These are phyloP conservation scores for Novymonas esmeraldas DNA, from an alignment of 208 protist genomes.

Conservation along the genomic window DNA sequence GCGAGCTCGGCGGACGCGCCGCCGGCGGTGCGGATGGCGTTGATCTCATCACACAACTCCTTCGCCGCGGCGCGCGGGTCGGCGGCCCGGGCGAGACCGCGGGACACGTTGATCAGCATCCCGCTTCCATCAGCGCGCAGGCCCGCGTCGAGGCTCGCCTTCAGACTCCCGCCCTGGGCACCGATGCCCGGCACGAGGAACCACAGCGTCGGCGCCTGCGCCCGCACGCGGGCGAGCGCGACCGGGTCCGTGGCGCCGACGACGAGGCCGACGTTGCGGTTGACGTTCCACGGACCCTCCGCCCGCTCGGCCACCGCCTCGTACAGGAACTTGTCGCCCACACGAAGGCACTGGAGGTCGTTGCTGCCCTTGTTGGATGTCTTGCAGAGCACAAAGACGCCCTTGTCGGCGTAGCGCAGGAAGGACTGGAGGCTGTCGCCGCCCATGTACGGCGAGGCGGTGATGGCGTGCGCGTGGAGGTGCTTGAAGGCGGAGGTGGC, in stretches of 20 bases:
- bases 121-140: slow-evolving; percentile 80
- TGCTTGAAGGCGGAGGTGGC: slow-evolving; percentile 82
- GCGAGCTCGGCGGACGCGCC: slow-evolving; percentile 58
- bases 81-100: slow-evolving; percentile 65
- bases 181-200: slow-evolving; percentile 89
- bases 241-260: slow-evolving; percentile 86
- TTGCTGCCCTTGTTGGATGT: slow-evolving; percentile 90
- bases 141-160: slow-evolving; percentile 71
- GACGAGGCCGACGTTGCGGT: slow-evolving; percentile 85
- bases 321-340: slow-evolving; percentile 68
- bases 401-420: slow-evolving; percentile 72
- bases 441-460: slow-evolving; percentile 89
- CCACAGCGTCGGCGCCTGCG: slow-evolving; percentile 81
- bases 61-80: slow-evolving; percentile 72
- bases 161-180: slow-evolving; percentile 81
- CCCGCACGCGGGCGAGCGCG: slow-evolving; percentile 74
- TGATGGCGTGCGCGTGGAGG: slow-evolving; percentile 84
- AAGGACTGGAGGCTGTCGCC: slow-evolving; percentile 82
- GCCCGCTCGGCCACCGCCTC: slow-evolving; percentile 81
- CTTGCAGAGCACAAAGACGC: slow-evolving; percentile 89
- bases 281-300: slow-evolving; percentile 69
- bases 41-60: slow-evolving; percentile 82
- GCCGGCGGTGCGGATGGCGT: slow-evolving; percentile 58
- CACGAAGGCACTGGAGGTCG: slow-evolving; percentile 79
- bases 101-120: slow-evolving; percentile 87